Conservation (phyloP, 495 filamentous ascomycete species). For the Penicillium flavigenum region DNA sequence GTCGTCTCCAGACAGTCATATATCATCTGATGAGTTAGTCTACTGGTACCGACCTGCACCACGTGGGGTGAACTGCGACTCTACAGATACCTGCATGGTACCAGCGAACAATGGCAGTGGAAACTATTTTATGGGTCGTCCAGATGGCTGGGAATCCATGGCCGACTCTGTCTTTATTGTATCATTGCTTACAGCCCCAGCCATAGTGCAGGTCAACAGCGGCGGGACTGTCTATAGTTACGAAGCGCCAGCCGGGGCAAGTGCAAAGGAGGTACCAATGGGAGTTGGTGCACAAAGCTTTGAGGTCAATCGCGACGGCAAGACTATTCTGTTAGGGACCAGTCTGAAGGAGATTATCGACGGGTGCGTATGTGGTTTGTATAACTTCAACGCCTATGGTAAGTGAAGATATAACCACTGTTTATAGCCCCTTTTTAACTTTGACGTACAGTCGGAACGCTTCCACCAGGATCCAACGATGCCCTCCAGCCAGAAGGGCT, state of each 20-base stretch:
- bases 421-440: not conserved
- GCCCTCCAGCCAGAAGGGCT: constrained; percentile 44
- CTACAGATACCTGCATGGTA: constrained; percentile 39
- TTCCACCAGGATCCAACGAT: constrained; percentile 45
- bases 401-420: constrained; percentile 4
- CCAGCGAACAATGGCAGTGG: constrained; percentile 31
- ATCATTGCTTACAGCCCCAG: constrained; percentile 48
- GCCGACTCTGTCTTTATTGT: constrained; percentile 55
- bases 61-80: constrained; percentile 31
- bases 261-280: constrained; percentile 49
- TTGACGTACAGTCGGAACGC: constrained; percentile 35
- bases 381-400: constrained; percentile 61
- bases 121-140: constrained; percentile 53
- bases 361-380: constrained; percentile 46
- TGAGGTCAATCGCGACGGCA: constrained; percentile 41
- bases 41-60: constrained; percentile 50
- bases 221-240: constrained; percentile 35
- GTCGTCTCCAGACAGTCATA: constrained; percentile 24
- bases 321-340: constrained; percentile 47
- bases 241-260: constrained; percentile 49
- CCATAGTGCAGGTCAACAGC: constrained; percentile 45
- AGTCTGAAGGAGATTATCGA: constrained; percentile 46
- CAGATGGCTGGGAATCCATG: constrained; percentile 49
- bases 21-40: constrained; percentile 45
- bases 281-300: constrained; percentile 52